These are phyloP conservation scores for Candida sp. DNA, from an alignment of 1,139 yeast species.

Conservation along the genomic window DNA sequence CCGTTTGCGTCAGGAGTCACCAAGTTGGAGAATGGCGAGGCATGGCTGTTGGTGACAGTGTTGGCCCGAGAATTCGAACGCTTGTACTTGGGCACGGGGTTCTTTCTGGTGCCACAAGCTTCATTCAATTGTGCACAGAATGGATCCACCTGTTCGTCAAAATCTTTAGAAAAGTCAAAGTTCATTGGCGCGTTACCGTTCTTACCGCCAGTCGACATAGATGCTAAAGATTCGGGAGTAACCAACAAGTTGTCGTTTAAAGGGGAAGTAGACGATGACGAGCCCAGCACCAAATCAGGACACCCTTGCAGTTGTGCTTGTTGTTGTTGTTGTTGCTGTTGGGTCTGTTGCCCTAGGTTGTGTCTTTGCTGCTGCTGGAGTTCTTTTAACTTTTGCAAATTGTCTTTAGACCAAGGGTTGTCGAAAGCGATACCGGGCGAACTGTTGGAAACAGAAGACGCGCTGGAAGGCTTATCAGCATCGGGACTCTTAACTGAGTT, in stretches of 20 bases:
- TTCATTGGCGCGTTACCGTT: constrained; percentile 17
- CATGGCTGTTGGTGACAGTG: constrained; percentile 8
- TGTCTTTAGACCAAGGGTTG: constrained; percentile 41
- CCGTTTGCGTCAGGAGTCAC: constrained; percentile 17
- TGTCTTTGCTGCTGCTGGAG: constrained; percentile 11
- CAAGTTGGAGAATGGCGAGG: constrained; percentile 23
- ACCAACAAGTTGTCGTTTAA: constrained; percentile 42
- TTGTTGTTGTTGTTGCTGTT: constrained; percentile 2
- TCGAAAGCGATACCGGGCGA: constrained; percentile 23
- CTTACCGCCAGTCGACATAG: constrained; percentile 16
- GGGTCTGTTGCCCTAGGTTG: constrained; percentile 11
- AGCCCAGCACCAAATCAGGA: constrained; percentile 42
- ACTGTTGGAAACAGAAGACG: constrained; percentile 25
- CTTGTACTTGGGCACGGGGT: constrained; percentile 66
- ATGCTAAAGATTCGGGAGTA: constrained; percentile 32
- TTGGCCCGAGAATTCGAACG: constrained; percentile 17
- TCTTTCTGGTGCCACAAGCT: constrained; percentile 83
- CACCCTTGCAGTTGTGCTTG: constrained; percentile 17
- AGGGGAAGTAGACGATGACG: constrained; percentile 43
- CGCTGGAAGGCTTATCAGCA: constrained; percentile 19
- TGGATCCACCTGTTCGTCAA: constrained; percentile 53
- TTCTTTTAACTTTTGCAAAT: constrained; percentile 16
- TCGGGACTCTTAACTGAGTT: constrained; percentile 15
- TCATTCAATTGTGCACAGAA: constrained; percentile 77
- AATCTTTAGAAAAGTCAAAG: constrained; percentile 24